These are phyloP conservation scores for Trifolium pratense DNA, from an alignment of 306 rosid species.

Conservation along the genomic window DNA sequence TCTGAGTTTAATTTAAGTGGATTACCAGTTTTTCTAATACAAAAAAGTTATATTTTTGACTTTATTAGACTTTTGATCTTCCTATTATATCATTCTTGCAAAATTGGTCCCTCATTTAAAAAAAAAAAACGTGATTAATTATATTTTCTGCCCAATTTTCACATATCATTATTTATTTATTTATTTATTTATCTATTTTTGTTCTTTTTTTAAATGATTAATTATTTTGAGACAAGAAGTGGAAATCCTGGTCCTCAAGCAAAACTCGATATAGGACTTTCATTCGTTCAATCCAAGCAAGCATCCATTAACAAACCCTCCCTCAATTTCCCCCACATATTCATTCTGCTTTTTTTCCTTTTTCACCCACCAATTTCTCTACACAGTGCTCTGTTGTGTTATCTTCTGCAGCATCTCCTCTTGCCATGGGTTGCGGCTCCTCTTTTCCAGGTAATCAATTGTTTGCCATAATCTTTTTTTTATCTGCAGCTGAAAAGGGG, in stretches of 20 bases:
- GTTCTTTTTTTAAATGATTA: too few species aligned
- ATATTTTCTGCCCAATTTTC: too few species aligned
- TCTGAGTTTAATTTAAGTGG: too few species aligned
- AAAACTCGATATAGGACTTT: slow-evolving; percentile 16
- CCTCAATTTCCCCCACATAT: slow-evolving; percentile 1
- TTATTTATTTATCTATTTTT: too few species aligned
- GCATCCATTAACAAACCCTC: slow-evolving; percentile 29
- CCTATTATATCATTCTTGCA: too few species aligned
- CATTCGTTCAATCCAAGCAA: not conserved
- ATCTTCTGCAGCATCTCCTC: not conserved
- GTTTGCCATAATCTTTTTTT: not conserved
- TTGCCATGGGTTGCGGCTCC: slow-evolving; percentile 79
- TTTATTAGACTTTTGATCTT: too few species aligned
- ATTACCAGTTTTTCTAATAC: too few species aligned
- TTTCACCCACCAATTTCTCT: not conserved
- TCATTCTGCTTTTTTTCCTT: slow-evolving; percentile 2
- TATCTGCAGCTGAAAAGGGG: slow-evolving; percentile 38
- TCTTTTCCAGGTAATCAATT: slow-evolving; percentile 70
- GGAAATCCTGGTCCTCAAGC: slow-evolving; percentile 36
- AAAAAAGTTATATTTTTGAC: too few species aligned
- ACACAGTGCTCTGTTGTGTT: too few species aligned
- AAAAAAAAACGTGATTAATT: too few species aligned
- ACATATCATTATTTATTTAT: too few species aligned
- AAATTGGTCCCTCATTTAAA: too few species aligned
- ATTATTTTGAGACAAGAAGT: not conserved